phyloP scores from a whole-genome alignment of 768 basidiomycete species.

The Hortiboletus campestris region DNA sequence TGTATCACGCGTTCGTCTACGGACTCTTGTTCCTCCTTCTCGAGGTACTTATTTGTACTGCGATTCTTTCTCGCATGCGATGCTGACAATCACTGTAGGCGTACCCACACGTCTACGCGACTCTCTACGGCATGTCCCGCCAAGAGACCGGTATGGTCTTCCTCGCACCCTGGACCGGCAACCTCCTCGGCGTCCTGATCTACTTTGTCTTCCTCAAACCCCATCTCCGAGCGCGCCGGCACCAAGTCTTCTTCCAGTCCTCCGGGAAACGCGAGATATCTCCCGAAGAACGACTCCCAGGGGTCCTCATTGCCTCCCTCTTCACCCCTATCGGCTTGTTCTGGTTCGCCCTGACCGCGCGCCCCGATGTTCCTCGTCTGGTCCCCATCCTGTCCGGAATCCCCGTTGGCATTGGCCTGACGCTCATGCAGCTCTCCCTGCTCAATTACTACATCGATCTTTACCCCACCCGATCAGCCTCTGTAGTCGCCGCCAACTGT shows the following conservation, averaged over 20 bases:
- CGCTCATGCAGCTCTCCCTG: slow-evolving; percentile 26
- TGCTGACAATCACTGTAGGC: slow-evolving; percentile 10
- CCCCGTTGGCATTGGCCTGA: slow-evolving; percentile 30
- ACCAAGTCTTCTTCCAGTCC: slow-evolving; percentile 18
- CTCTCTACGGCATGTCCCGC: slow-evolving; percentile 25
- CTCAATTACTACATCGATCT: slow-evolving; percentile 32
- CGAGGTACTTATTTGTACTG: slow-evolving; percentile 11
- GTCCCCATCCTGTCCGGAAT: slow-evolving; percentile 23
- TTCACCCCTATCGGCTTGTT: slow-evolving; percentile 30
- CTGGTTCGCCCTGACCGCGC: slow-evolving; percentile 26
- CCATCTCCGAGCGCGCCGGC: slow-evolving; percentile 12
- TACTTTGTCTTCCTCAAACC: slow-evolving; percentile 29
- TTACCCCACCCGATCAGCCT: slow-evolving; percentile 30
- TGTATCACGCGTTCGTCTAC: slow-evolving; percentile 29
- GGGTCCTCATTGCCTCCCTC: slow-evolving; percentile 22
- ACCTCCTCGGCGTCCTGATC: slow-evolving; percentile 25
- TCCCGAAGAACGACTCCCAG: slow-evolving; percentile 30
- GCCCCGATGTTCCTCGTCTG: slow-evolving; percentile 4
- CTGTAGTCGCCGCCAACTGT: slow-evolving; percentile 29
- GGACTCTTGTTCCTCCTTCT: slow-evolving; percentile 31
- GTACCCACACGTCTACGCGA: slow-evolving; percentile 22
- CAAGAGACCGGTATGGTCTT: slow-evolving; percentile 24
- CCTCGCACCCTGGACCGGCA: slow-evolving; percentile 26
- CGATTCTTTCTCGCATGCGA: not conserved
- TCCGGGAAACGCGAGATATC: slow-evolving; percentile 22